Percentiles rank a stretch among this genome's conserved stretches.
These are phyloP conservation scores for Madurella mycetomatis DNA, from an alignment of 2,329 filamentous ascomycete species.

Conservation along the genomic window DNA sequence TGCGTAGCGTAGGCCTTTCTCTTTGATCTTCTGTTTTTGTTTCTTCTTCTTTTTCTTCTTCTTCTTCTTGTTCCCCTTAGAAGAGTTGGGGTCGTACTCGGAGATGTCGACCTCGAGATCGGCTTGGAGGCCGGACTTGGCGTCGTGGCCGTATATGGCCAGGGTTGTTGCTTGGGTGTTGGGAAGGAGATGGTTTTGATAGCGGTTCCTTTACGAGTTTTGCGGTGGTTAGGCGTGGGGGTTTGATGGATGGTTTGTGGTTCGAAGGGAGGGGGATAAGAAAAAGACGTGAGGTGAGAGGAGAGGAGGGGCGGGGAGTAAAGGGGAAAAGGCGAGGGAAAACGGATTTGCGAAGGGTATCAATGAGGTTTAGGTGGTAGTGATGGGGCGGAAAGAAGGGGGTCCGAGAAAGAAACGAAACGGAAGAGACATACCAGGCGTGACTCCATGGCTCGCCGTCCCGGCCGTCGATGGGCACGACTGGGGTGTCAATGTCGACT, in stretches of 20 bases:
- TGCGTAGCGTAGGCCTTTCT: constrained; percentile 48
- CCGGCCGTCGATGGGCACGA: constrained; percentile 38
- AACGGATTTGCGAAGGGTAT: not conserved
- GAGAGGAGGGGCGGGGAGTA: not conserved
- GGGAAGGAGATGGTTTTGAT: constrained; percentile 34
- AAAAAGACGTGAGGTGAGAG: no score
- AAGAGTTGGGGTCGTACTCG: constrained; percentile 12
- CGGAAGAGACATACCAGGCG: constrained; percentile 39
- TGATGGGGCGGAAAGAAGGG: no score
- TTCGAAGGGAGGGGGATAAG: not conserved
- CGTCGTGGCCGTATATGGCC: constrained; percentile 85
- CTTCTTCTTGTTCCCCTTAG: constrained; percentile 7
- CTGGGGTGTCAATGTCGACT: constrained; percentile 15
- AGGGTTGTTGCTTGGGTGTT: constrained; percentile 41
- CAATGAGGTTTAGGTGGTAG: not conserved
- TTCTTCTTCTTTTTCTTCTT: constrained; percentile 5
- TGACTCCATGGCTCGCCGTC: constrained; percentile 64
- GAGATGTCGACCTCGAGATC: constrained; percentile 32
- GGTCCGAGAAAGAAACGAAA: not conserved
- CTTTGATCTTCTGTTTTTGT: constrained; percentile 33
- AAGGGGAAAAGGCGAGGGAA: not conserved
- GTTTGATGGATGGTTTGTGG: not conserved
- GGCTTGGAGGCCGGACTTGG: constrained; percentile 58
- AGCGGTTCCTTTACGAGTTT: constrained; percentile 44
- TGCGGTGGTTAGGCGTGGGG: constrained; percentile 31